A percentile compares a stretch with the other conserved stretches of the same genome.
Conservation (phyloP, 2,329 filamentous ascomycete species). For the Pseudogymnoascus sp. region DNA sequence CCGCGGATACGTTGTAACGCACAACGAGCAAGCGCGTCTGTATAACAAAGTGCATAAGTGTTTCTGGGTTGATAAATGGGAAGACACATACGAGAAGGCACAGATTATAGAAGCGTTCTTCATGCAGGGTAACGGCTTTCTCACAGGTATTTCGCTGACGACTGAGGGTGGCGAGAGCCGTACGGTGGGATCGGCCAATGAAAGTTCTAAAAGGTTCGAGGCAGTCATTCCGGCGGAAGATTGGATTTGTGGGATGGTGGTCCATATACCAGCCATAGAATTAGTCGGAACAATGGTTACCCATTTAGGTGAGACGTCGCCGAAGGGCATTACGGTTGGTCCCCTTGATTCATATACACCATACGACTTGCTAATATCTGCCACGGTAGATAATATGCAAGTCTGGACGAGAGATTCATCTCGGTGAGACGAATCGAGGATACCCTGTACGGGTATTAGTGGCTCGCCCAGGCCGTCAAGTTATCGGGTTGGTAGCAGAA, state of each 20-base stretch:
- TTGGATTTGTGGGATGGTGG: slow-evolving; percentile 10
- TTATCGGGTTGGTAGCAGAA: slow-evolving; percentile 8
- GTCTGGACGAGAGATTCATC: background rate
- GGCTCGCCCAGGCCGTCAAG: background rate
- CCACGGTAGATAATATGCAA: slow-evolving; percentile 1
- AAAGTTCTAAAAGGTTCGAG: background rate
- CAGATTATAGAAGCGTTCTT: background rate
- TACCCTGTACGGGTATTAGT: slow-evolving; percentile 7
- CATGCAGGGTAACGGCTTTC: background rate
- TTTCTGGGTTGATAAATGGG: background rate
- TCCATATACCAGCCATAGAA: slow-evolving; percentile 10
- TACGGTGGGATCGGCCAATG: background rate
- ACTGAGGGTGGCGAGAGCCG: background rate
- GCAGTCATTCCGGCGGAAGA: background rate
- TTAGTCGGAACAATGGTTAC: background rate
- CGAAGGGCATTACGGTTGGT: slow-evolving; percentile 6
- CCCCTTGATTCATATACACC: too few relatives aligned
- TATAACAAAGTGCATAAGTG: background rate
- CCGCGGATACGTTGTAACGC: background rate
- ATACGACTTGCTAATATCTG: background rate
- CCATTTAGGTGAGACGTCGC: background rate
- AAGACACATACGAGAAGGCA: background rate
- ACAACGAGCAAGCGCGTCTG: background rate
- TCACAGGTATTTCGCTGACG: background rate
- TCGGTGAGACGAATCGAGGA: slow-evolving; percentile 7